Percentiles rank a stretch among this genome's conserved stretches.
These are phyloP conservation scores for Leccinum broughii DNA, from an alignment of 768 basidiomycete genomes.

Conservation along the genomic window DNA sequence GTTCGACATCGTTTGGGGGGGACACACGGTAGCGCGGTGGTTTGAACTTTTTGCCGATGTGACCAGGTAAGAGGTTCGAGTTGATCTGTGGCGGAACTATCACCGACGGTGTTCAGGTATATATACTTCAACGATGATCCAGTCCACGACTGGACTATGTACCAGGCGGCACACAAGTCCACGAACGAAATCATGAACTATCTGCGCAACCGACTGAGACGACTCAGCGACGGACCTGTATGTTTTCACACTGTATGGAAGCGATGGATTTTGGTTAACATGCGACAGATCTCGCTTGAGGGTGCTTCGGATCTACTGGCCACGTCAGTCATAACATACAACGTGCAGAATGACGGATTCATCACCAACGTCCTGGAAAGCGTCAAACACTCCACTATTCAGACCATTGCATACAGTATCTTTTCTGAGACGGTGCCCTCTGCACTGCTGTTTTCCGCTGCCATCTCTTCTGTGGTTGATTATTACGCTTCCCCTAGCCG, in stretches of 20 bases:
- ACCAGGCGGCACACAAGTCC: slow-evolving; percentile 28
- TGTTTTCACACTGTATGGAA: slow-evolving; percentile 3
- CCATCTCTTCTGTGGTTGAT: slow-evolving; percentile 56
- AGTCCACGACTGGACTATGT: slow-evolving; percentile 34
- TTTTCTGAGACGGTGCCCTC: slow-evolving; percentile 59
- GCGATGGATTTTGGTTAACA: neutral
- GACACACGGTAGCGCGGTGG: slow-evolving; percentile 43
- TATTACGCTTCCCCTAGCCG: slow-evolving; percentile 52
- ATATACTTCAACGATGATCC: slow-evolving; percentile 36
- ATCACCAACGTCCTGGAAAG: slow-evolving; percentile 18
- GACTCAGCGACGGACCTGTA: slow-evolving; percentile 22
- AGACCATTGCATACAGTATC: slow-evolving; percentile 46
- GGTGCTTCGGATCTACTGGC: slow-evolving; percentile 22
- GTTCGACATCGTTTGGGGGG: slow-evolving; percentile 39
- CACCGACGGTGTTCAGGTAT: slow-evolving; percentile 31
- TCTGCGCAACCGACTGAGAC: slow-evolving; percentile 26
- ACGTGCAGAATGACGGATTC: slow-evolving; percentile 25
- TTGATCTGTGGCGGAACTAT: neutral
- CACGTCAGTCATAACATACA: slow-evolving; percentile 22
- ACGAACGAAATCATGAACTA: slow-evolving; percentile 26
- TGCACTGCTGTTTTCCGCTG: slow-evolving; percentile 54
- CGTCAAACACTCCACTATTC: slow-evolving; percentile 14
- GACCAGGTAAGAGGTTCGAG: slow-evolving; percentile 26
- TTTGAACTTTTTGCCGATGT: slow-evolving; percentile 51
- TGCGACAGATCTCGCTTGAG: slow-evolving; percentile 19